These are phyloP conservation scores for Pichia terricola DNA, from an alignment of 1,139 yeast species.

Conservation along the genomic window DNA sequence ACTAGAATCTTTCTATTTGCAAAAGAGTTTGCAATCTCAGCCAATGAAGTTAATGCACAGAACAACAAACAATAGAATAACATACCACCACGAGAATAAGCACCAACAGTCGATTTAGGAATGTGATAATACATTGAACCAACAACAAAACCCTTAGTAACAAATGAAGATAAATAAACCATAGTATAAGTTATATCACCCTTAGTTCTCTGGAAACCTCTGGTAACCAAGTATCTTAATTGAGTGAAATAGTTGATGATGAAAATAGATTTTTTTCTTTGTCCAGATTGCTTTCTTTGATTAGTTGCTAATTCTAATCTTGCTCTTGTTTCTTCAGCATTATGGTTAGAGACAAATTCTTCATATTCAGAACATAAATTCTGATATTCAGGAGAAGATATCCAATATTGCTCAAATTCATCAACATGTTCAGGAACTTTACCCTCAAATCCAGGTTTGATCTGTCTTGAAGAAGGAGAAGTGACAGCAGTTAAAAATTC, in stretches of 20 bases:
- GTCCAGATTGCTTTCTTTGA: conserved; percentile 31
- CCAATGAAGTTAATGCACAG: conserved; percentile 46
- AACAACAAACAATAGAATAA: conserved; percentile 44
- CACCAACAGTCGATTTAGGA: conserved; percentile 36
- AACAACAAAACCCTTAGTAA: conserved; percentile 40
- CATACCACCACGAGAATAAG: conserved; percentile 52
- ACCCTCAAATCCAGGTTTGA: conserved; percentile 40
- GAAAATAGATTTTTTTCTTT: conserved; percentile 32
- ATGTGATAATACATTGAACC: conserved; percentile 45
- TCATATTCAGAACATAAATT: conserved; percentile 25
- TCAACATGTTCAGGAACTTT: conserved; percentile 26
- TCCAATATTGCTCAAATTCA: conserved; percentile 41
- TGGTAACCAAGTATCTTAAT: conserved; percentile 34
- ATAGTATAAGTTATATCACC: conserved; percentile 38
- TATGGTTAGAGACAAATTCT: conserved; percentile 22
- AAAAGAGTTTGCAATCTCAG: conserved; percentile 42
- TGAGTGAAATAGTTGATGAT: conserved; percentile 39
- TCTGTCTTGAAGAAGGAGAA: conserved; percentile 56
- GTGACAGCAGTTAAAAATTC: conserved; percentile 73
- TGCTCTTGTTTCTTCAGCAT: conserved; percentile 29
- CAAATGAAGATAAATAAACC: conserved; percentile 32
- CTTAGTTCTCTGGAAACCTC: conserved; percentile 41
- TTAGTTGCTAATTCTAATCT: conserved; percentile 28
- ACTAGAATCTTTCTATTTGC: conserved; percentile 42
- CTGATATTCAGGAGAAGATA: conserved; percentile 31